A percentile compares a stretch with the other conserved stretches of the same genome.
These are phyloP conservation scores for Mycena epipterygia DNA, from an alignment of 768 basidiomycete species.

Conservation along the genomic window DNA sequence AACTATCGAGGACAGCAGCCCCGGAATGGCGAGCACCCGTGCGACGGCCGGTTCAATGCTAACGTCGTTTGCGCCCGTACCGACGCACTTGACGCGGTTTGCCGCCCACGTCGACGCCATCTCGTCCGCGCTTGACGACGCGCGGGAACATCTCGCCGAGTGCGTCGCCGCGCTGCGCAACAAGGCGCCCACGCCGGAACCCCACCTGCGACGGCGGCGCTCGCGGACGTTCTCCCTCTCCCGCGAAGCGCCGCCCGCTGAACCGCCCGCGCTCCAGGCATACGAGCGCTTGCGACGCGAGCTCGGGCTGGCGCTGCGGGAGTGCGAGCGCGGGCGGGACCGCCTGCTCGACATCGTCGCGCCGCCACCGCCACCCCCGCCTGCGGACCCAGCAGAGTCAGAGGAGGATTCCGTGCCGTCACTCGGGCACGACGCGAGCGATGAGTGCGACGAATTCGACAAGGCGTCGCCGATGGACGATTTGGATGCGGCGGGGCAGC, in stretches of 20 bases:
- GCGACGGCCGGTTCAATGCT: constrained; percentile 39
- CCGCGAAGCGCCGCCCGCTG: constrained; percentile 36
- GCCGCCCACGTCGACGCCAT: constrained; percentile 82
- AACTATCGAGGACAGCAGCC: constrained; percentile 15
- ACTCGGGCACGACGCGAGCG: constrained; percentile 63
- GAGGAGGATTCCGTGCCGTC: constrained; percentile 64
- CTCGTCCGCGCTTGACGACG: constrained; percentile 76
- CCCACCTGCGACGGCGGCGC: constrained; percentile 32
- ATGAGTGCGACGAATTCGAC: constrained; percentile 64
- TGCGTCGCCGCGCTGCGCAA: constrained; percentile 73
- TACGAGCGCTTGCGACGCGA: constrained; percentile 85
- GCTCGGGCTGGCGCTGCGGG: constrained; percentile 81
- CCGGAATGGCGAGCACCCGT: constrained; percentile 22
- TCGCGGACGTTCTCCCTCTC: constrained; percentile 33
- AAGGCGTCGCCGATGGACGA: constrained; percentile 54
- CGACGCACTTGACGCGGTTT: constrained; percentile 76
- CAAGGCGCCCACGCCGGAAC: constrained; percentile 42
- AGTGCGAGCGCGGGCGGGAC: constrained; percentile 85
- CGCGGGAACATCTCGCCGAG: constrained; percentile 73
- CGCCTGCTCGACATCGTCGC: constrained; percentile 69
- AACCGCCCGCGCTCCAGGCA: constrained; percentile 70
- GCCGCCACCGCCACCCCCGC: constrained; percentile 52
- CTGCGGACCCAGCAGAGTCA: constrained; percentile 51
- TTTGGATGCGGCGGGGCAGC: constrained; percentile 37
- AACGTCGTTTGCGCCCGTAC: constrained; percentile 80